Evolutionary conservation across 2,329 filamentous ascomycete genomes (phyloP).

Genomic region (Talaromyces sp.): DNA sequence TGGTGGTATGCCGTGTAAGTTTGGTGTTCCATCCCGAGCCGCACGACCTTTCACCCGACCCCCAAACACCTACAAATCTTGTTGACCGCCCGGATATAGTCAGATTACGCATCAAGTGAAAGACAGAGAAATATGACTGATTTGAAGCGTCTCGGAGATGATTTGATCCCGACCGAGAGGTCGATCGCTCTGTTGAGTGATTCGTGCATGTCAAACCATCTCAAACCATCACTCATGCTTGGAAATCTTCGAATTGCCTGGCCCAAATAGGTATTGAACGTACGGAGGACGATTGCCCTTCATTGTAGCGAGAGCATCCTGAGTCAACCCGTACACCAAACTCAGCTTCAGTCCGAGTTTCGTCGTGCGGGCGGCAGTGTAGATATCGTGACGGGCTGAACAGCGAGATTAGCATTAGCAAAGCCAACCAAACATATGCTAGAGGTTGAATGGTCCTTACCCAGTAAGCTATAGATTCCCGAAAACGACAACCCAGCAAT

Average conservation of each 20-base stretch:
- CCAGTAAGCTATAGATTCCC: constrained; percentile 81
- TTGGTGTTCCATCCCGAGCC: background rate
- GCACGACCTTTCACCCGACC: background rate
- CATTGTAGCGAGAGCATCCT: constrained; percentile 69
- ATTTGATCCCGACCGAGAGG: background rate
- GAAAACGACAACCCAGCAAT: constrained; percentile 81
- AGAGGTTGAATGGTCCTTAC: constrained; percentile 53
- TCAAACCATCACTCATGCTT: background rate
- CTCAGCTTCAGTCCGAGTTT: constrained; percentile 77
- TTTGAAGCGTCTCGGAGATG: background rate
- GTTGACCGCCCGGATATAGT: background rate
- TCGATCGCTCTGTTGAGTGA: background rate
- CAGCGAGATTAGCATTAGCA: constrained; percentile 8
- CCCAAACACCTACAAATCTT: background rate
- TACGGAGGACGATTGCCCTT: constrained; percentile 74
- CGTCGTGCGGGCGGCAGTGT: constrained; percentile 73
- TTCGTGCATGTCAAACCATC: background rate
- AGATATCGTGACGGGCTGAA: constrained; percentile 74
- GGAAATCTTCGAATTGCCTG: background rate
- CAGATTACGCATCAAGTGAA: background rate
- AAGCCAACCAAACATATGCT: constrained; percentile 1
- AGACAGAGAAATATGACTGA: background rate
- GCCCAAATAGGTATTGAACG: constrained; percentile 41
- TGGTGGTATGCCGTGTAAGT: background rate
- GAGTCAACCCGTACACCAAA: constrained; percentile 73